A percentile compares a stretch with the other conserved stretches of the same genome.
phyloP scores from a whole-genome alignment of 139 green algal genomes.

The Pleodorina starrii region DNA sequence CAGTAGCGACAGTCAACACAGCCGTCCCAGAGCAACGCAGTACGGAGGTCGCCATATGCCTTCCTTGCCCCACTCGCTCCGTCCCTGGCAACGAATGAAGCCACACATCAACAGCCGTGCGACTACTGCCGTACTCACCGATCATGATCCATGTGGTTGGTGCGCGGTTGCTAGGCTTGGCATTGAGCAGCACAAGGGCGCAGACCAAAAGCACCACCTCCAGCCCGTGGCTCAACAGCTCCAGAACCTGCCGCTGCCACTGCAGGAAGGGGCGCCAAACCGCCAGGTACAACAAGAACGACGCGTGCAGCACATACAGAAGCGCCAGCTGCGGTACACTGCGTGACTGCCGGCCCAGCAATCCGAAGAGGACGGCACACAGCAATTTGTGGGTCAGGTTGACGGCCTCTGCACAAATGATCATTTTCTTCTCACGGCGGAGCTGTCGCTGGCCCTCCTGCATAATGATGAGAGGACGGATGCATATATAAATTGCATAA shows the following conservation, averaged over 20 bases:
- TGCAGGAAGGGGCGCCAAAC: background rate
- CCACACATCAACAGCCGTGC: background rate
- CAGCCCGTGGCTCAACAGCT: background rate
- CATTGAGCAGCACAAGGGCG: background rate
- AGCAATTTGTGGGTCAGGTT: constrained; percentile 17
- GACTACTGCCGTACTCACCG: background rate
- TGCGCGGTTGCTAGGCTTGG: background rate
- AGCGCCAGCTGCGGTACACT: background rate
- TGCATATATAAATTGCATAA: no score
- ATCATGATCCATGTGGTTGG: background rate
- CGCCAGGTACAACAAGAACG: background rate
- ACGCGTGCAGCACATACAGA: background rate
- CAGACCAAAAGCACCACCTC: background rate
- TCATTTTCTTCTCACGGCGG: background rate
- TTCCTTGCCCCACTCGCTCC: no score
- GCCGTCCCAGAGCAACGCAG: no score
- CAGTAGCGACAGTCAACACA: no score
- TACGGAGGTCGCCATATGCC: no score
- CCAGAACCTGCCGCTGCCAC: background rate
- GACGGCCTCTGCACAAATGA: background rate
- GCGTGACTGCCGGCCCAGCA: background rate
- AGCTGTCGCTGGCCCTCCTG: background rate
- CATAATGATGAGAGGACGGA: background rate
- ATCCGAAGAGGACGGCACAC: background rate
- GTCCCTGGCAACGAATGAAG: background rate